These are phyloP conservation scores for Westerdykella ornata DNA, from an alignment of 2,329 filamentous ascomycete species.

Conservation along the genomic window DNA sequence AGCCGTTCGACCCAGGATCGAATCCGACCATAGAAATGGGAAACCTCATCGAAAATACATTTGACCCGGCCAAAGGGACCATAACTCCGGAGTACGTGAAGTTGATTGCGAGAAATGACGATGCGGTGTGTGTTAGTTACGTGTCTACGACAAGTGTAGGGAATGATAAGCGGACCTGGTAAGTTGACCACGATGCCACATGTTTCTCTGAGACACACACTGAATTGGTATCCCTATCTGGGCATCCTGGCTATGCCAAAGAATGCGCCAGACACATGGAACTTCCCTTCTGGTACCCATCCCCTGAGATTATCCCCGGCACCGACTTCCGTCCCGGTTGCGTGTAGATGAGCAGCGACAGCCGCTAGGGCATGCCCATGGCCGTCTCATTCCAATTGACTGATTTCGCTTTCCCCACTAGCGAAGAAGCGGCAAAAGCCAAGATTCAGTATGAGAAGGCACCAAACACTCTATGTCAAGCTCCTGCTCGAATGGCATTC, in stretches of 20 bases:
- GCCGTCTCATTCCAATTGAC: slow-evolving; percentile 3
- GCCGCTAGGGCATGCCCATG: background rate
- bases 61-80: background rate
- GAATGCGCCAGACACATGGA: slow-evolving; percentile 1
- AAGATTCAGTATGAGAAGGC: slow-evolving; percentile 3
- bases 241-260: slow-evolving; percentile 5
- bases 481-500: slow-evolving; percentile 6
- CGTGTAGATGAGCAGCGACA: slow-evolving; percentile 4
- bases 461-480: slow-evolving; percentile 5
- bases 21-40: slow-evolving; percentile 5
- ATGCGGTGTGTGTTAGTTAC: slow-evolving; percentile 4
- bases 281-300: slow-evolving; percentile 2
- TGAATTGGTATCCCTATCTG: background rate
- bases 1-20: slow-evolving; percentile 1
- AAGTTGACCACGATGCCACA: background rate
- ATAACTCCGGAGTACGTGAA: slow-evolving; percentile 3
- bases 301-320: slow-evolving; percentile 3
- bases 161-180: slow-evolving; percentile 2
- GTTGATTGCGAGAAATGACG: slow-evolving; percentile 1
- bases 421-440: slow-evolving; percentile 1
- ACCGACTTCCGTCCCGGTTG: slow-evolving; percentile 6
- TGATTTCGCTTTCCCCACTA: slow-evolving; percentile 4
- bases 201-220: background rate
- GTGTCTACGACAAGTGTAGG: background rate
- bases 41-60: background rate